Evolutionary conservation across 345 rosid species (phyloP).

Genomic region (Euphorbia peplus): DNA sequence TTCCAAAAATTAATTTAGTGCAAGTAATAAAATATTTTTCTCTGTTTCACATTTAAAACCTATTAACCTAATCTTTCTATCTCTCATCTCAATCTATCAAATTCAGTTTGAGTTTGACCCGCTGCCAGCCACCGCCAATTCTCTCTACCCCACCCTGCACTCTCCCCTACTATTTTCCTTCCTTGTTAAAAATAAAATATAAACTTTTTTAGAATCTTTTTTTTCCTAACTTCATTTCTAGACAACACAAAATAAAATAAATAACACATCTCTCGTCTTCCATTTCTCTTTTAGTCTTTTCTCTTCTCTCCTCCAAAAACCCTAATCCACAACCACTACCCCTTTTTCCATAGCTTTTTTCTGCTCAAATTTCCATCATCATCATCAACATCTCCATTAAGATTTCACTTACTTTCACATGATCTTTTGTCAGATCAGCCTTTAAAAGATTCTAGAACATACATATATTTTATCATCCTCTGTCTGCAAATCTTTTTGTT

Average conservation of each 20-base stretch:
- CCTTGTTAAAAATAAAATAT: no score
- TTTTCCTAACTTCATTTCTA: conserved; percentile 11
- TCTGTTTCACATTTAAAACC: conserved; percentile 14
- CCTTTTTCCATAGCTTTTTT: background rate
- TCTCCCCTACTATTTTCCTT: conserved; percentile 40
- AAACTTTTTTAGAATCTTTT: conserved; percentile 20
- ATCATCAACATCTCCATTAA: conserved; percentile 4
- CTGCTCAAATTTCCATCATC: conserved; percentile 4
- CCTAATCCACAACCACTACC: conserved; percentile 28
- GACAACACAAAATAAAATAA: conserved; percentile 12
- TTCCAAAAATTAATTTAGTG: background rate
- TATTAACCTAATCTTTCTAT: conserved; percentile 9
- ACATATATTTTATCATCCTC: conserved; percentile 8
- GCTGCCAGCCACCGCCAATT: conserved; percentile 72
- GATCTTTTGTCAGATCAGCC: conserved; percentile 23
- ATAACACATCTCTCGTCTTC: conserved; percentile 27
- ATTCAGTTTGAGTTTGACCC: conserved; percentile 80
- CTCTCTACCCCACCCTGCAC: conserved; percentile 50
- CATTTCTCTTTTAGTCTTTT: conserved; percentile 16
- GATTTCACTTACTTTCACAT: conserved; percentile 20
- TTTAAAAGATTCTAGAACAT: conserved; percentile 23
- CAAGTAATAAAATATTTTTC: conserved; percentile 11
- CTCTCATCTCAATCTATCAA: conserved; percentile 26
- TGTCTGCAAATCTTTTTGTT: conserved; percentile 1
- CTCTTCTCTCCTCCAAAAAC: conserved; percentile 38